These are phyloP conservation scores for Solanum commersonii DNA, from an alignment of 257 asterid species.

Conservation along the genomic window DNA sequence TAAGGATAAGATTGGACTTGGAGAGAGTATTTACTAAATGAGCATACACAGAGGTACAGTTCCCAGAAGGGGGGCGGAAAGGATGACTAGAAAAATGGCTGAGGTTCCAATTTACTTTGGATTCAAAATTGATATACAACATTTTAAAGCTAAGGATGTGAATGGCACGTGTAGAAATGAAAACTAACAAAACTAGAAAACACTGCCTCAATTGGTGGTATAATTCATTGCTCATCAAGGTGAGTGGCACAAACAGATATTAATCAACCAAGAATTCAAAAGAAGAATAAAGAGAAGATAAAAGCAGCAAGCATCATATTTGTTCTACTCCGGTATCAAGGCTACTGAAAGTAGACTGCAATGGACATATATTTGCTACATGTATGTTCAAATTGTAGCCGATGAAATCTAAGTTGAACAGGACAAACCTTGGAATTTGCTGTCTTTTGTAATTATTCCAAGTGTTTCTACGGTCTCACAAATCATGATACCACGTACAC, in stretches of 20 bases:
- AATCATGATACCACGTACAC: slow-evolving; percentile 69
- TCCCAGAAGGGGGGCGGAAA: not conserved
- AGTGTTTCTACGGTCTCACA: slow-evolving; percentile 81
- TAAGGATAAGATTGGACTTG: not conserved
- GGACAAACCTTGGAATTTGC: slow-evolving; percentile 60
- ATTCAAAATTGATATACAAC: not conserved
- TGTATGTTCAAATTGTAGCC: not conserved
- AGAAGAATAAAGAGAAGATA: not conserved
- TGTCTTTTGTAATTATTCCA: slow-evolving; percentile 70
- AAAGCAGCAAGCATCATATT: not conserved
- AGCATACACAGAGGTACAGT: not conserved
- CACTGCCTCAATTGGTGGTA: not conserved
- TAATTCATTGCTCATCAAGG: not conserved
- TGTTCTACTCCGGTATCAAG: too few species aligned
- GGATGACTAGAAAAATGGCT: not conserved
- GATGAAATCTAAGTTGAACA: not conserved
- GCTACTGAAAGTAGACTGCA: too few species aligned
- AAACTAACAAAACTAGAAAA: not conserved
- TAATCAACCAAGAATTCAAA: not conserved
- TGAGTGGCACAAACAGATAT: not conserved
- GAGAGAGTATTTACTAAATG: not conserved
- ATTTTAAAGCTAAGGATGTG: not conserved
- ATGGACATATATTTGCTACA: too few species aligned
- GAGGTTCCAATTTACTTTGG: not conserved
- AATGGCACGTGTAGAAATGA: not conserved